A percentile compares a stretch with the other conserved stretches of the same genome.
These are phyloP conservation scores for Colletotrichum sp. DNA, from an alignment of 2,329 filamentous ascomycete genomes.

Conservation along the genomic window DNA sequence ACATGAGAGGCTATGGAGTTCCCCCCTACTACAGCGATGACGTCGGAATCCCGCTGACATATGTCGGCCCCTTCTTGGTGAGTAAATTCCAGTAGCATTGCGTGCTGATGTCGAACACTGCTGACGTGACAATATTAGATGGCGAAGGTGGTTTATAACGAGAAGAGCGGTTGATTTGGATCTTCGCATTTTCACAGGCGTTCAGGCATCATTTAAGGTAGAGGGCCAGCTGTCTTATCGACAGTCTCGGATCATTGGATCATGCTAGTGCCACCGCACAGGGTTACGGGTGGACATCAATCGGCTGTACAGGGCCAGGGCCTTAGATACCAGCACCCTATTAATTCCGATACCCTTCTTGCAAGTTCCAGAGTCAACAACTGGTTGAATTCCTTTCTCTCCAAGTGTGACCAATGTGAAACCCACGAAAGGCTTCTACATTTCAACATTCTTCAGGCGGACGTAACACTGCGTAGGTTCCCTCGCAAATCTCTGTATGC, in stretches of 20 bases:
- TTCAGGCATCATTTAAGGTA: background rate
- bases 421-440: background rate
- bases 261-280: background rate
- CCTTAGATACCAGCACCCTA: background rate
- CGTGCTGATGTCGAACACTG: background rate
- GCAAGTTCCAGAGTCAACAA: background rate
- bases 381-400: background rate
- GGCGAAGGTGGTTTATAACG: background rate
- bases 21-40: background rate
- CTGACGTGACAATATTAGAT: background rate
- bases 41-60: background rate
- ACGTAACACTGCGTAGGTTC: slow-evolving; percentile 8
- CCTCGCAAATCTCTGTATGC: background rate
- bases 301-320: background rate
- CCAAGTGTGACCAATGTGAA: background rate
- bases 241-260: background rate
- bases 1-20: background rate
- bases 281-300: background rate
- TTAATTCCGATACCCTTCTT: background rate
- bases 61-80: slow-evolving; percentile 4
- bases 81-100: background rate
- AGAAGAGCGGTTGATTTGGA: background rate
- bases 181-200: background rate
- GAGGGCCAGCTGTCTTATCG: background rate
- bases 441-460: background rate